These are phyloP conservation scores for Chaetothyriales sp. DNA, from an alignment of 2,329 filamentous ascomycete species.

Conservation along the genomic window DNA sequence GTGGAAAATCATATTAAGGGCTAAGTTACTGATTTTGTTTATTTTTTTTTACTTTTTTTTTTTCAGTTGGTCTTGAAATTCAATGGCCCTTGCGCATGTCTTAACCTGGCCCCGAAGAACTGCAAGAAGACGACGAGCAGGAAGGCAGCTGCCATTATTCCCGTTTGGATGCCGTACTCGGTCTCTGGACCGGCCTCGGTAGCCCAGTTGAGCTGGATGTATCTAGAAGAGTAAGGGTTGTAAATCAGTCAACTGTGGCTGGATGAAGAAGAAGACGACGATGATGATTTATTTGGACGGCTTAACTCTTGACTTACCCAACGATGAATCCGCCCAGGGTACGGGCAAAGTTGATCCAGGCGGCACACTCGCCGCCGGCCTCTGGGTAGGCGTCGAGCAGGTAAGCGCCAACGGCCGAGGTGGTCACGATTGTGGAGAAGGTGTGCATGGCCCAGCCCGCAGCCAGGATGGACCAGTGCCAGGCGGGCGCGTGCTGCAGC, in stretches of 20 bases:
- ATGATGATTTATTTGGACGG: too few relatives aligned
- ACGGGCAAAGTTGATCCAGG: constrained; percentile 36
- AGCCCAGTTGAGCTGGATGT: constrained; percentile 37
- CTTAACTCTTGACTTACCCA: constrained; percentile 18
- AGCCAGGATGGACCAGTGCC: constrained; percentile 33
- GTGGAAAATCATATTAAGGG: too few relatives aligned
- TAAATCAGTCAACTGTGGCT: background rate
- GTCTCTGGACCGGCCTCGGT: constrained; percentile 26
- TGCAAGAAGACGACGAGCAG: constrained; percentile 23
- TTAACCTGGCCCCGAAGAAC: constrained; percentile 23
- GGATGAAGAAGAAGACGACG: background rate
- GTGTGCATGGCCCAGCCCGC: constrained; percentile 37
- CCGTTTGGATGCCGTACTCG: constrained; percentile 33
- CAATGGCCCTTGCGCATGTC: constrained; percentile 23
- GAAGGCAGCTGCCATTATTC: constrained; percentile 24
- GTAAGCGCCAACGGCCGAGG: constrained; percentile 36
- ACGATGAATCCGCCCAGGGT: constrained; percentile 33
- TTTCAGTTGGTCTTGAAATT: constrained; percentile 19
- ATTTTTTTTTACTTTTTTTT: too few relatives aligned
- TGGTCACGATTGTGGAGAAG: constrained; percentile 40
- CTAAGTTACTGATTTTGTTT: too few relatives aligned
- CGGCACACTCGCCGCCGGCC: constrained; percentile 35
- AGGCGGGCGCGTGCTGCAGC: constrained; percentile 10
- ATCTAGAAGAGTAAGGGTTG: constrained; percentile 22
- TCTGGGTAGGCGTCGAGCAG: constrained; percentile 39